Percentiles rank a stretch among this genome's conserved stretches.
Evolutionary conservation across 768 basidiomycete species (phyloP).

Genomic region (Leccinum uliginosum): DNA sequence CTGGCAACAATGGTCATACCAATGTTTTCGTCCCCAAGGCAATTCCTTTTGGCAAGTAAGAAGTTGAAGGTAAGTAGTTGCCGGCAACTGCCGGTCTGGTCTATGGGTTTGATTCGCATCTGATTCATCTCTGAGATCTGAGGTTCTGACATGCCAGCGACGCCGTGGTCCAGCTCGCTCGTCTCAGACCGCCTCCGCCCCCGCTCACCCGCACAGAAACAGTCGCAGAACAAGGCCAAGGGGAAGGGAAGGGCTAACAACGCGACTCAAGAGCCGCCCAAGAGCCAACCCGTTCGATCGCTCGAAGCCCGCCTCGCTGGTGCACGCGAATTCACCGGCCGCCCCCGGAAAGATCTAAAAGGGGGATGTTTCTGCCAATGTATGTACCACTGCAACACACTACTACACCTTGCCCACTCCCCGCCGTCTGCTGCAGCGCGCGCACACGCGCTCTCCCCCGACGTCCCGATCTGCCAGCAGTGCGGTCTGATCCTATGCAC

Average conservation of each 20-base stretch:
- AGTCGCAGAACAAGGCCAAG: slow-evolving; percentile 17
- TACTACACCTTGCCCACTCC: neutral
- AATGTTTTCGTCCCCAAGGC: too few species aligned
- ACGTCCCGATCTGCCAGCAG: slow-evolving; percentile 48
- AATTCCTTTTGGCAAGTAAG: too few species aligned
- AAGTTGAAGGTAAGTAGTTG: too few species aligned
- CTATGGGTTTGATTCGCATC: too few species aligned
- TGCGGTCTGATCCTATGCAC: slow-evolving; percentile 65
- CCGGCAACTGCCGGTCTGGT: too few species aligned
- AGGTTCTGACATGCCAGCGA: neutral
- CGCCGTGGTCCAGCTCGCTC: slow-evolving; percentile 33
- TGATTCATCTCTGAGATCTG: too few species aligned
- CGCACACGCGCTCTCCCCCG: slow-evolving; percentile 51
- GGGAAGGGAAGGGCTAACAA: slow-evolving; percentile 40
- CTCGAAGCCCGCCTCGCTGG: slow-evolving; percentile 47
- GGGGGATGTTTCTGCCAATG: slow-evolving; percentile 73
- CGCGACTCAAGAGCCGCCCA: slow-evolving; percentile 32
- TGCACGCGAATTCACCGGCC: slow-evolving; percentile 32
- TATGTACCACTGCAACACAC: neutral
- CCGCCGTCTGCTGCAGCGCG: slow-evolving; percentile 38
- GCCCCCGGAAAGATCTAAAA: slow-evolving; percentile 44
- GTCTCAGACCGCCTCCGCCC: slow-evolving; percentile 53
- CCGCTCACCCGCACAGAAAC: slow-evolving; percentile 11
- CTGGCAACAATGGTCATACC: too few species aligned
- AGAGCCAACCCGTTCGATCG: slow-evolving; percentile 44